Percentiles rank a stretch among this genome's conserved stretches.
Conservation (phyloP, 2,329 filamentous ascomycete species). For the Cytospora paraplurivora region DNA sequence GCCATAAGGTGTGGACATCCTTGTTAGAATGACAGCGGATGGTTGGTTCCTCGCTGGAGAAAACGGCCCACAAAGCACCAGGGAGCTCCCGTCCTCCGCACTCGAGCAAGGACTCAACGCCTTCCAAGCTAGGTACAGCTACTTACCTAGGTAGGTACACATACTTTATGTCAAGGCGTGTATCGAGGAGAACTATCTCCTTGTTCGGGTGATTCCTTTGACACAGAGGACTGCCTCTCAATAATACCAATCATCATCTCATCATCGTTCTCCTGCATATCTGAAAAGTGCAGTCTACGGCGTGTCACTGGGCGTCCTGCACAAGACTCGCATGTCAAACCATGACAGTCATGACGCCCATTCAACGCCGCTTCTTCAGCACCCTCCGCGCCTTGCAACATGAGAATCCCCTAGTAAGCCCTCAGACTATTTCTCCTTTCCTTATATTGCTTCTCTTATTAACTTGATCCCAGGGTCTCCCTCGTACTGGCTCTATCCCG, state of each 20-base stretch:
- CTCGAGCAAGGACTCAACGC: background rate
- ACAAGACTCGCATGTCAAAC: constrained; percentile 24
- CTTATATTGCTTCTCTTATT: background rate
- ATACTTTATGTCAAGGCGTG: no score
- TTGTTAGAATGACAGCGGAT: background rate
- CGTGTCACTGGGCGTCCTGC: background rate
- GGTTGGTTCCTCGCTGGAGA: constrained; percentile 8
- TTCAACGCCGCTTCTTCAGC: constrained; percentile 48
- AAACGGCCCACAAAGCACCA: background rate
- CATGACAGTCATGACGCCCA: constrained; percentile 23
- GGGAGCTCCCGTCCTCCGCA: background rate
- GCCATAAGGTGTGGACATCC: background rate
- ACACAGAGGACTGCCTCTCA: background rate
- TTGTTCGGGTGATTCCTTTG: no score
- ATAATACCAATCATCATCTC: background rate
- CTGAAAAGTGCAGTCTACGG: background rate
- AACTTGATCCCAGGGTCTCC: constrained; percentile 68
- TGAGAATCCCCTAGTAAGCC: constrained; percentile 82
- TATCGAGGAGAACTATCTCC: no score
- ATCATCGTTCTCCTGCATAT: background rate
- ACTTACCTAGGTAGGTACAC: no score
- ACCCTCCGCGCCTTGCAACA: constrained; percentile 60
- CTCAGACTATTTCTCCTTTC: background rate
- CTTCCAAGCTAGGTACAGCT: no score
- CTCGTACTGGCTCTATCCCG: constrained; percentile 72